Evolutionary conservation across 495 filamentous ascomycete genomes (phyloP), one percentile per base, ranked within the genome.

Genomic region (Cenococcum geophilum): DNA sequence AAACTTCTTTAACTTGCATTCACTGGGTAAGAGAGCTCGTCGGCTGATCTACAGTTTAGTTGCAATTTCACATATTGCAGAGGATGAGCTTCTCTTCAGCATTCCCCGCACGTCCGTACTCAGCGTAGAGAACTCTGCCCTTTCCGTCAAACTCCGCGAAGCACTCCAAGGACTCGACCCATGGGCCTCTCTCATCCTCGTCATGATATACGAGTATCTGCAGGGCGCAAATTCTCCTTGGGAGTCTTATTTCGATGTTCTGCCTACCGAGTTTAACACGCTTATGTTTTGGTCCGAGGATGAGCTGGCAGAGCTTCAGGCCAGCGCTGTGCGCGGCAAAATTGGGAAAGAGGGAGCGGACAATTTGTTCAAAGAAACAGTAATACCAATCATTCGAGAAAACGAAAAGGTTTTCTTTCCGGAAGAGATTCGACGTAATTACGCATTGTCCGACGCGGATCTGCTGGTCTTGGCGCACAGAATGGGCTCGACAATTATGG

Each of bases 401-500:
- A 32, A 79, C 52, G 65, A 70, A 20, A 61, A 76, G 4, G 62
- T 79, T 11, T 80, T 87, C 54, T 83, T 79, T 47, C 79, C 79
- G 35, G 53, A 51, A 20, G 51, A 58, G 32, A 37, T 37, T 21
- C 22, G 47, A 9, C 57, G 55, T 3, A 77, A 12, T 74, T 76
- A 25, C 69, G 77, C 54, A 68, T 66, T 45, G 76, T 75, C 18
- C 77, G 75, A 79, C 20, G 50, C 40, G n/a, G 72, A 80, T 23
- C 73, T 91, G 16, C 66, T 89, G 5, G 63, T 71, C 18, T 75
- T 91, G 8, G 83, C 84, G 35, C 91, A 96, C 72, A 78, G 80
- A 10, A 88, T 96, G 82, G 92, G 87, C 0, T 90, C 86, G 14
- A 80, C 86, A 16, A 93, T 96, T 47, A 96, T 97, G 91, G 87